Evolutionary conservation across 805 yeast species (phyloP), one percentile per base, ranked within the genome.

Genomic region (Yamadazyma takamatsuzukensis): DNA sequence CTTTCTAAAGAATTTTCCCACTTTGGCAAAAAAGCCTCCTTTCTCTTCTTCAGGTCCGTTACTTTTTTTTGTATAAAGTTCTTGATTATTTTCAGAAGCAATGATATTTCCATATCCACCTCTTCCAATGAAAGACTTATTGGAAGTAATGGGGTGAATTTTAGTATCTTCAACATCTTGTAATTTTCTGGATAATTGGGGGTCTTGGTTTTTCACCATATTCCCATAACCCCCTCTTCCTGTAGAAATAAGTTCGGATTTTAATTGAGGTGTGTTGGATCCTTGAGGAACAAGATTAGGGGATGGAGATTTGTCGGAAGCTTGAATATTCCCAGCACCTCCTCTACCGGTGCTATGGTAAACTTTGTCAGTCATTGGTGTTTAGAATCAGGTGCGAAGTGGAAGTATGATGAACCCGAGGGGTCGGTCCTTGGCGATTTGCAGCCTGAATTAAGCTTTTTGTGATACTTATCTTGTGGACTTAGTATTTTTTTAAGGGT

Each of bases 211-310:
- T 40, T 64, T 68, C 34, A 77, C 59, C 84, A 82, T 82, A 48
- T 82, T 82, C 4, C 90, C 90, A 30, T 74, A 78, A 5, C 90
- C 90, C 5, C 90, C 90, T 43, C 90, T 68, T 14, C 89, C 90
- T 2, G 88, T 82, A 16, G 83, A 70, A 48, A 76, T 73, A 16
- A 74, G 71, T 18, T 73, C 71, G 13, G 73, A 72, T 15, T 73
- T 54, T 19, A 78, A 62, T 46, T 63, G 71, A 17, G 88, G 87
- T 11, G 83, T 75, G 41, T 70, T 74, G 4, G 78, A 70, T 3
- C 83, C 83, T 43, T 72, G 76, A 2, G 75, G 74, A 3, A 70
- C 75, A 19, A 76, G 63, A 30, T 67, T 72, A 3, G 83, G 83
- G 6, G 75, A 64, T 3, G 78, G 77, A 19, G 61, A 54, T 8